Evolutionary conservation across 2,329 filamentous ascomycete species (phyloP), one percentile per base, ranked within the genome.

Genomic region (Spiromastix sp.): DNA sequence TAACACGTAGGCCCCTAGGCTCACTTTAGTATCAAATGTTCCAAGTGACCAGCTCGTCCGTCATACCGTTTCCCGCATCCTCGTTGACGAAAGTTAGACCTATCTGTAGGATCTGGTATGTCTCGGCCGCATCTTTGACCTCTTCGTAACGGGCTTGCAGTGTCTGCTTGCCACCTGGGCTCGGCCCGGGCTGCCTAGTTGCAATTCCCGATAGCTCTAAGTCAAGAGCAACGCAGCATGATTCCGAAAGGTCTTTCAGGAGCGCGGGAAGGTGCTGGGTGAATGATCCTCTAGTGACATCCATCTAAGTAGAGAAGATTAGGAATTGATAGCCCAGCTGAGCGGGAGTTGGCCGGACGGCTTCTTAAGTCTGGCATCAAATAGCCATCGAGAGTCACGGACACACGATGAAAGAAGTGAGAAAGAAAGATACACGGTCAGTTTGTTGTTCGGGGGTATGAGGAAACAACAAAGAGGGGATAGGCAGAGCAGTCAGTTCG

Each of bases 171-270:
- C 62, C 60, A 24, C 50, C 47, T 18, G 29, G 24, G 40, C 42
- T 37, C 11, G 48, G 44, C 37, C 48, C 50, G 10, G 48, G 46
- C 29, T 59, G 56, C 16, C 64, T 65, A 9, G 54, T 54, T 2
- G 66, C 62, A 15, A 82, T 76, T 2, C 78, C 78, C 10, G 77
- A 80, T 30, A 81, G 69, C 53, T 82, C 78, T 9, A 81, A 62
- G 48, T 82, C 78, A 39, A 82, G 63, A 3, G 76, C 64, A 9
- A 82, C 70, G 46, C 80, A 81, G 40, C 68, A 65, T 21, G 74
- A 70, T 37, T 70, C 62, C 17, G 72, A 67, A 37, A 82, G 68
- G 38, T 72, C 63, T 40, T 68, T 61, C 13, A 81, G 55, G 22
- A 81, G 68, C 25, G 64, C 63, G 3, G 77, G 63, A 5, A 79